phyloP scores from a whole-genome alignment of 164 flowering plant species.

The Stephania japonica region DNA sequence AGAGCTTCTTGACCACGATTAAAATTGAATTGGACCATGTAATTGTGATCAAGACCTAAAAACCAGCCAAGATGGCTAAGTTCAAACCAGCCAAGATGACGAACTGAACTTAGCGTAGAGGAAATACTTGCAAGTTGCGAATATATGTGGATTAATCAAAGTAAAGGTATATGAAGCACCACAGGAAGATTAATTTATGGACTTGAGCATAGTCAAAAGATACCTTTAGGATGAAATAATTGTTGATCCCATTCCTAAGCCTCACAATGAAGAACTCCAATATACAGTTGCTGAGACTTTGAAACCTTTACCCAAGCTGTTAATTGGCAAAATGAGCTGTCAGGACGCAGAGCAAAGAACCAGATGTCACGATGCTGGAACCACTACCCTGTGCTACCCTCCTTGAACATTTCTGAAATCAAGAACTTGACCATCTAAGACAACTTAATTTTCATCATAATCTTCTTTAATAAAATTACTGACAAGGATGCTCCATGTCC shows the following conservation, averaged over 20 bases:
- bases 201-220: background rate
- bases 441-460: conserved; percentile 20
- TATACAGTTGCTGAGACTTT: background rate
- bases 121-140: background rate
- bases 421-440: background rate
- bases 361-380: background rate
- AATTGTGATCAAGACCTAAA: background rate
- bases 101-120: too few relatives aligned
- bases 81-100: background rate
- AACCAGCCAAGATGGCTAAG: background rate
- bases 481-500: conserved; percentile 66
- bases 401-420: background rate
- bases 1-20: background rate
- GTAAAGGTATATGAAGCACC: background rate
- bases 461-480: conserved; percentile 17
- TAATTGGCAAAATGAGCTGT: background rate
- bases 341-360: background rate
- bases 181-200: background rate
- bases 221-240: background rate
- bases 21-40: background rate
- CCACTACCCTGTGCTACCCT: background rate
- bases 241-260: background rate
- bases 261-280: background rate
- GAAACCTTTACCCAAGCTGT: background rate
- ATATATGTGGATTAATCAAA: background rate